Conservation (phyloP, 2,329 filamentous ascomycete species). For the Rhinocladiella mackenziei region DNA sequence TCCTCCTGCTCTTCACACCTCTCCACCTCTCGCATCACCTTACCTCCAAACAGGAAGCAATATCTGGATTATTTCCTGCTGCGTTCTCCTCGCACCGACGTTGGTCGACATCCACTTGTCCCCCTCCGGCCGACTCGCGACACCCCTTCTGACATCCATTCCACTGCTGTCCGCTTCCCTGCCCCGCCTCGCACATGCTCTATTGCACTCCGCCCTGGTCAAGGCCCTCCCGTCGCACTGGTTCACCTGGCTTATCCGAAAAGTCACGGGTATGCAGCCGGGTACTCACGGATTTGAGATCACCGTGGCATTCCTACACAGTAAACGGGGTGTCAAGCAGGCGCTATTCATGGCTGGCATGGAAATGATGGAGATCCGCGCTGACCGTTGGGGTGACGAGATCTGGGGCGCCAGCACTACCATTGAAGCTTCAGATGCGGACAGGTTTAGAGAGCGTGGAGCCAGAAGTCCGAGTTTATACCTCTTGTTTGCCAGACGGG, state of each 20-base stretch:
- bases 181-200: slow-evolving; percentile 39
- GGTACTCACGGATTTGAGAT: slow-evolving; percentile 42
- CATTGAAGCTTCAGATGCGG: too few relatives aligned
- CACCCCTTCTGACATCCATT: slow-evolving; percentile 55
- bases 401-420: slow-evolving; percentile 61
- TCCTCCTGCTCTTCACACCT: not conserved
- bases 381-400: slow-evolving; percentile 56
- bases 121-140: slow-evolving; percentile 58
- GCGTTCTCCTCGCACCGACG: slow-evolving; percentile 69
- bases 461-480: slow-evolving; percentile 41
- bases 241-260: slow-evolving; percentile 41
- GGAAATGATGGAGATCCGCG: slow-evolving; percentile 55
- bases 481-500: slow-evolving; percentile 57
- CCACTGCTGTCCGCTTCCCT: slow-evolving; percentile 39
- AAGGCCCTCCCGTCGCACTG: slow-evolving; percentile 40
- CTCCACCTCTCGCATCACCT: not conserved
- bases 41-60: not conserved
- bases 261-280: slow-evolving; percentile 42
- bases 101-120: slow-evolving; percentile 66
- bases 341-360: slow-evolving; percentile 56
- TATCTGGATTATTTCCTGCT: slow-evolving; percentile 41
- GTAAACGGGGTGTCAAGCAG: slow-evolving; percentile 49
- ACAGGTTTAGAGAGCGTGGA: too few relatives aligned
- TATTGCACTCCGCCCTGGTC: slow-evolving; percentile 43
- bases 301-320: slow-evolving; percentile 51